Base-by-base conservation (phyloP, 75 land plant genomes). In the Sequoia sempervirens region DNA sequence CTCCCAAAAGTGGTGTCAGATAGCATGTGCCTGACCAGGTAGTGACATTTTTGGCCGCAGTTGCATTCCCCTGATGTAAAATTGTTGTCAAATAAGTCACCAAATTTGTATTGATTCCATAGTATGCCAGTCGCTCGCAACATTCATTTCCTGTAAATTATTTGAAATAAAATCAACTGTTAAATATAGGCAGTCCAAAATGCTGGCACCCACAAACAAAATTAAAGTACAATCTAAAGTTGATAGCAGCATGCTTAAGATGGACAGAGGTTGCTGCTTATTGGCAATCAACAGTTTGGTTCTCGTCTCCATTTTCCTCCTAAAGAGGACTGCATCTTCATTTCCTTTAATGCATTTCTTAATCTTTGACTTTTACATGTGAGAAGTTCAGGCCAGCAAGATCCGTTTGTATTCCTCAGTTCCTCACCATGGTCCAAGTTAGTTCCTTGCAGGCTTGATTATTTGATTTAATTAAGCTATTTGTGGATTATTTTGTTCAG, bases 21-120 rank as follows among this genome's bases (percentile, higher is more conserved):
- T 93, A 94, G 84, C 98, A 96, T 20, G 94, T 91, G 50, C 99
- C 98, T 70, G 85, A 80, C 99, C 98, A 97, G 36, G 93, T 97
- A 78, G 90, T 94, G 30, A 94, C 98, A 85, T 89, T 96, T 81
- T 87, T 93, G 18, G 98, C 96, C 38, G 99, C 99, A 73, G 90
- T 84, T 38, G 90, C 93, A 86, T 96, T 96, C n/a, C 93, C 89
- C 83, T 96, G 86, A 84, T 95, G 94, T 41, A 96, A 87, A 28
- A 88, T 84, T 20, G 83, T 88, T 20, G 93, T 95, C 58, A 96
- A 87, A 81, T 95, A 96, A 56, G 89, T 88, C 12, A 96, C 96
- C 86, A 97, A 85, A 82, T 97, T 97, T 38, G 92, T 93, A 70
- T 90, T 84, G 91, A 96, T 91, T 30, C 99, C 98, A 90, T 96